Base-by-base conservation (phyloP, 2,329 filamentous ascomycete genomes). In the Ceratocystis lukuohia region DNA sequence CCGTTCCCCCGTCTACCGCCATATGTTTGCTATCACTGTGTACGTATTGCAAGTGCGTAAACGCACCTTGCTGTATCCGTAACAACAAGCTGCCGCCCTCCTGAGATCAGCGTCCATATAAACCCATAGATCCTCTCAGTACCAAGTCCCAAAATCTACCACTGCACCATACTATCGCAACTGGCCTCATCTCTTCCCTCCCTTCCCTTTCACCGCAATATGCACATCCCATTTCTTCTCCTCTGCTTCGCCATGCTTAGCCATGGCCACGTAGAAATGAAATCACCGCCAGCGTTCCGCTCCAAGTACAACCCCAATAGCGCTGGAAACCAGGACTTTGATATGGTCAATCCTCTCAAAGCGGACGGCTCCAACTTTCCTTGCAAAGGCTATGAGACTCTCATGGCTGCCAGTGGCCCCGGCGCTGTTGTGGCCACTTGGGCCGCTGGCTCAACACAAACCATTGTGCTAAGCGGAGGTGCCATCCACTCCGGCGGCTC, bases 301-400 rank as follows among this genome's bases (percentile, higher is more conserved):
- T 73, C 73, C 10, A 70, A 69, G 44, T 69, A 68, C 64, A 73
- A 73, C 66, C 71, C 72, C 41, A 69, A 72, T 48, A 69, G 68
- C 5, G 69, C 68, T 15, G 74, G 74, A 62, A 71, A 76, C 53
- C 77, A 80, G 69, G 83, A 87, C 72, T 73, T 70, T 66, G 84
- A 84, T 73, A 80, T 80, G 68, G 84, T 84, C 71, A 82, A 80
- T 12, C 79, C 78, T 8, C 84, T 85, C 0, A 74, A 85, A 4
- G 71, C 76, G 0, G 69, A 77, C 25, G 79, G 81, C 67, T 80
- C 78, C 22, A 78, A 86, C 71, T 87, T 82, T 69, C 80, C 84
- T 1, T 88, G 85, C 77, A 87, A 87, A 74, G 81, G 82, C 41
- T 71, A 71, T 50, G 69, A 70, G 5, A 53, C 45, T 0, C 68